These are phyloP conservation scores for Angomonas ambiguus DNA, from an alignment of 208 protist species.

Conservation along the genomic window DNA sequence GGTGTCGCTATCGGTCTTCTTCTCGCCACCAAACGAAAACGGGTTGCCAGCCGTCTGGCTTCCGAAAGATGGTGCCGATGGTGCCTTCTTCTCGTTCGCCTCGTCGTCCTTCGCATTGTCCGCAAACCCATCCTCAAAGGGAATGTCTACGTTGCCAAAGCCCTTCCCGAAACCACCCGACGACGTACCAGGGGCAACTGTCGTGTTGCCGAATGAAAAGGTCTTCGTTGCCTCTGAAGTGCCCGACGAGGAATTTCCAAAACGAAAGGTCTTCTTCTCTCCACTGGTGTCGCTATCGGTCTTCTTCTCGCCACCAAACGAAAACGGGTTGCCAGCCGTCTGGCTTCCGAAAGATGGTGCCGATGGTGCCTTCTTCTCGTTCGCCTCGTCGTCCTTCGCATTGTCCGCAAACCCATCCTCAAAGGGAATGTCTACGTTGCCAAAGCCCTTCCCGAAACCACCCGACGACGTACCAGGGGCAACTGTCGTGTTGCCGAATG, in stretches of 20 bases:
- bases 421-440: conserved; percentile 39
- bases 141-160: conserved; percentile 19
- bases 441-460: conserved; percentile 52
- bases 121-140: conserved; percentile 51
- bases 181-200: too few relatives aligned
- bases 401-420: conserved; percentile 58
- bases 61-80: too few relatives aligned
- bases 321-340: conserved; percentile 32
- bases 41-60: neutral
- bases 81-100: neutral
- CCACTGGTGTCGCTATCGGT: neutral
- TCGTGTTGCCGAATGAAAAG: conserved; percentile 15
- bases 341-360: conserved; percentile 1
- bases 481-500: conserved; percentile 5
- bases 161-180: conserved; percentile 18
- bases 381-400: conserved; percentile 34
- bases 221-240: conserved; percentile 3
- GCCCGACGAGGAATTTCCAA: neutral
- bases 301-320: conserved; percentile 21
- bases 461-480: conserved; percentile 9
- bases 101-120: conserved; percentile 16
- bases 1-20: neutral
- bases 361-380: conserved; percentile 4
- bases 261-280: conserved; percentile 16
- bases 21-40: neutral